A percentile compares a stretch with the other conserved stretches of the same genome.
Evolutionary conservation across 768 basidiomycete species (phyloP).

Genomic region (Xanthoconium purpureum): DNA sequence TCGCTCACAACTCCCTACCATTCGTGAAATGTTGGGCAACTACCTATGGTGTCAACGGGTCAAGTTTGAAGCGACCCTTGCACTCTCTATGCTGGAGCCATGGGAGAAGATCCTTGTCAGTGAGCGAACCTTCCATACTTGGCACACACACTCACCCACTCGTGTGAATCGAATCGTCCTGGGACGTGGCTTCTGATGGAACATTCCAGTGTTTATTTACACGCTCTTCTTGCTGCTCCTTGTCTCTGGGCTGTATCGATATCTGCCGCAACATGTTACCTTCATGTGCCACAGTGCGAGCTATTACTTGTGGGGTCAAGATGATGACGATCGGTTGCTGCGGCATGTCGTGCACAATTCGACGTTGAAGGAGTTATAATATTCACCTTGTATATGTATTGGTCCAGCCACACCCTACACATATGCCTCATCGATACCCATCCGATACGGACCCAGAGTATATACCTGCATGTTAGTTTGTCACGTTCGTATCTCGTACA

Average conservation of each 20-base stretch:
- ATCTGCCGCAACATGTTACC: slow-evolving; percentile 56
- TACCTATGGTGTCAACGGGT: slow-evolving; percentile 28
- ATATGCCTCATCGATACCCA: too few species aligned
- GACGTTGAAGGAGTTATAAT: too few species aligned
- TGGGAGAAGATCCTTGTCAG: slow-evolving; percentile 65
- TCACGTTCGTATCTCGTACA: too few species aligned
- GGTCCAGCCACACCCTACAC: too few species aligned
- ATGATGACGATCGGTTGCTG: slow-evolving; percentile 33
- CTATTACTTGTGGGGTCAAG: slow-evolving; percentile 64
- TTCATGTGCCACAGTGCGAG: slow-evolving; percentile 51
- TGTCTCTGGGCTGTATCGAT: slow-evolving; percentile 49
- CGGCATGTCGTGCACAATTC: too few species aligned
- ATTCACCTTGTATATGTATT: too few species aligned
- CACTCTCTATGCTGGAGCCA: slow-evolving; percentile 57
- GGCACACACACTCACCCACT: neutral
- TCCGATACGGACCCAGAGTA: too few species aligned
- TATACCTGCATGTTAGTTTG: too few species aligned
- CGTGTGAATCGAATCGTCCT: too few species aligned
- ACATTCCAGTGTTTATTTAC: slow-evolving; percentile 40
- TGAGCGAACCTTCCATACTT: slow-evolving; percentile 33
- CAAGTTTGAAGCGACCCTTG: slow-evolving; percentile 52
- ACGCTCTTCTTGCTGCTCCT: slow-evolving; percentile 41
- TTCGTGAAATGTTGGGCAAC: slow-evolving; percentile 21
- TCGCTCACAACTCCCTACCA: neutral
- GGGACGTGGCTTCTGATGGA: slow-evolving; percentile 2